Base-by-base conservation (phyloP, 2,329 filamentous ascomycete genomes). In the Diaporthe sp. region DNA sequence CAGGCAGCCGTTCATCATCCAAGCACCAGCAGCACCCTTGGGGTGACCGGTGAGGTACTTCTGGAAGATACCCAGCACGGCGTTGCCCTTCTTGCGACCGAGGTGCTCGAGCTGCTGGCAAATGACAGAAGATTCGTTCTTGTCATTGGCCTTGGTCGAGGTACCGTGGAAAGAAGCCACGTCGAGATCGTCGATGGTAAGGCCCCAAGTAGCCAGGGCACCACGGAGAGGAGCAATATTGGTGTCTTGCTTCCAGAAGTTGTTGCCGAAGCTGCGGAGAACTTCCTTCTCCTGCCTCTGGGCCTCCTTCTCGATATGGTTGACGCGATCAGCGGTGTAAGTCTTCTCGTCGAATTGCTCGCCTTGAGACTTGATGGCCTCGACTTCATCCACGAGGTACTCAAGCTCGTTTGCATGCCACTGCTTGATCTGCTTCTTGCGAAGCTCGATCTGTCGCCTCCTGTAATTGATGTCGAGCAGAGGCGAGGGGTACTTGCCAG, bases 151-250 rank as follows among this genome's bases (percentile, higher is more conserved):
- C 82, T 97, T 95, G 78, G 97, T 99, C 1, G 97, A 98, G 53
- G 97, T 99, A 81, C 97, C 97, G 88, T 99, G 97, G 94, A 98
- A 98, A 19, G 97, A 98, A 22, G 97, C 96, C 77, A 99, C 95
- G 79, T 90, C 94, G 47, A 99, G 92, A 80, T 99, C 97, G 81
- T 99, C 97, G 78, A 99, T 94, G 17, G 97, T 98, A 72, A 99
- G 93, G 82, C 96, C 97, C 97, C 97, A 99, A 15, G 96, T 98
- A 66, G 97, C 97, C 77, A 99, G 91, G 74, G 97, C 95, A 85
- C 97, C 97, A 83, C 97, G 96, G 56, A 99, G 92, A 81, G 97
- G 97, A 81, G 97, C 96, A 81, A 99, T 99, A 81, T 92, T 93
- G 56, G 95, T 88, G 82, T 99, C 96, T 81, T 94, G 93, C 89